phyloP scores from a whole-genome alignment of 306 rosid species.

The Notholithocarpus densiflorus region DNA sequence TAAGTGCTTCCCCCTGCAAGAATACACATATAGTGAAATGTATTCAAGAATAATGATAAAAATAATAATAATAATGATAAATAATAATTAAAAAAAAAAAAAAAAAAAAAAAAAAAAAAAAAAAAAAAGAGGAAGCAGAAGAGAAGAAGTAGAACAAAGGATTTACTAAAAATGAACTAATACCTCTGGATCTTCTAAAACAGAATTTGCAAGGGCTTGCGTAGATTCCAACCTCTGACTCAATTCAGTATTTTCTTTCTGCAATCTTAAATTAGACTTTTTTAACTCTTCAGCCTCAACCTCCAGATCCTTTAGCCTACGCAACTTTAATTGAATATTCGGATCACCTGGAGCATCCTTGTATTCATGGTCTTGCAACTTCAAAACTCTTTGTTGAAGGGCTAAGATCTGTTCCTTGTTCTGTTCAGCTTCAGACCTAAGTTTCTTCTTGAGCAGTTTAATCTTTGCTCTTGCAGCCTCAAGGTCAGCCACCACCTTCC shows the following conservation, averaged over 20 bases:
- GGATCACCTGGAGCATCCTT: conserved; percentile 31
- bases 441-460: conserved; percentile 65
- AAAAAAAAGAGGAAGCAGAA: too few relatives aligned
- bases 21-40: background rate
- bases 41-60: too few relatives aligned
- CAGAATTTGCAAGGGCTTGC: conserved; percentile 73
- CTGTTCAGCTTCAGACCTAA: conserved; percentile 68
- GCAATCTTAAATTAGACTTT: conserved; percentile 51
- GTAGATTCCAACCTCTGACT: conserved; percentile 68
- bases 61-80: too few relatives aligned
- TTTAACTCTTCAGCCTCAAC: conserved; percentile 51
- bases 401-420: conserved; percentile 56
- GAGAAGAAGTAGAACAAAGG: background rate
- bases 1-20: conserved; percentile 51
- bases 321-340: conserved; percentile 37
- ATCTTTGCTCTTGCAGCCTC: conserved; percentile 65
- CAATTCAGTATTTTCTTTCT: conserved; percentile 59
- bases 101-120: too few relatives aligned
- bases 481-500: conserved; percentile 51
- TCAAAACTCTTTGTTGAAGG: conserved; percentile 58
- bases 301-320: conserved; percentile 56
- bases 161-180: background rate
- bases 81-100: background rate
- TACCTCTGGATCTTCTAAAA: conserved; percentile 71
- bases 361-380: conserved; percentile 59